Evolutionary conservation across 208 protist species (phyloP).

Genomic region (Trypanosoma theileri): DNA sequence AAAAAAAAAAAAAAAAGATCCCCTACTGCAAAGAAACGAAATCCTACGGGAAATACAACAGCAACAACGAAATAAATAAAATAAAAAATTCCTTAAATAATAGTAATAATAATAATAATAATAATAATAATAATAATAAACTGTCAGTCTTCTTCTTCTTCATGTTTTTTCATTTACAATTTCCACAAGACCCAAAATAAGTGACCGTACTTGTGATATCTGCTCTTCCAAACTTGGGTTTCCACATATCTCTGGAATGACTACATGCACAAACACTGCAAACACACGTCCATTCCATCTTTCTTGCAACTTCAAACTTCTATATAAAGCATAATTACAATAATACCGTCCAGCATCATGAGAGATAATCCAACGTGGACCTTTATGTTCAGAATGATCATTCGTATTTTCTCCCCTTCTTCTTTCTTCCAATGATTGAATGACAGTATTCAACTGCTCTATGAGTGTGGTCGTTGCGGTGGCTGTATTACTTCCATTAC

Average conservation of each 20-base stretch:
- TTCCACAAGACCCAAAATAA: slow-evolving; percentile 17
- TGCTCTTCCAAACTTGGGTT: slow-evolving; percentile 25
- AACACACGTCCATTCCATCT: slow-evolving; percentile 36
- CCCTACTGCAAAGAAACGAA: background rate
- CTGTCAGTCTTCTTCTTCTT: no score
- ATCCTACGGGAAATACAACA: background rate
- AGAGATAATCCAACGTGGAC: slow-evolving; percentile 50
- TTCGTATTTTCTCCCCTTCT: slow-evolving; percentile 1
- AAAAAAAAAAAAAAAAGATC: background rate
- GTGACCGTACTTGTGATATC: slow-evolving; percentile 10
- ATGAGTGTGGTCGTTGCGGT: slow-evolving; percentile 26
- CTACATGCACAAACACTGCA: slow-evolving; percentile 60
- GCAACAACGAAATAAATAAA: background rate
- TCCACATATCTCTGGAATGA: slow-evolving; percentile 26
- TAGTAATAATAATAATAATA: slow-evolving; percentile 17
- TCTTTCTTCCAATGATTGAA: background rate
- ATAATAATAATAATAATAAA: slow-evolving; percentile 19
- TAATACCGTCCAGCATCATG: slow-evolving; percentile 64
- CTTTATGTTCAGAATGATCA: slow-evolving; percentile 21
- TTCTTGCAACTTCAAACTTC: slow-evolving; percentile 46
- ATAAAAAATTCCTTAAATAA: slow-evolving; percentile 16
- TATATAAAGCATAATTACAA: slow-evolving; percentile 75
- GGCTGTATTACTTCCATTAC: background rate
- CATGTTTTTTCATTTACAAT: slow-evolving; percentile 8
- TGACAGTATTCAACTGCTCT: slow-evolving; percentile 31